These are phyloP conservation scores for Eucalyptus pauciflora DNA, from an alignment of 345 rosid species.

Conservation along the genomic window DNA sequence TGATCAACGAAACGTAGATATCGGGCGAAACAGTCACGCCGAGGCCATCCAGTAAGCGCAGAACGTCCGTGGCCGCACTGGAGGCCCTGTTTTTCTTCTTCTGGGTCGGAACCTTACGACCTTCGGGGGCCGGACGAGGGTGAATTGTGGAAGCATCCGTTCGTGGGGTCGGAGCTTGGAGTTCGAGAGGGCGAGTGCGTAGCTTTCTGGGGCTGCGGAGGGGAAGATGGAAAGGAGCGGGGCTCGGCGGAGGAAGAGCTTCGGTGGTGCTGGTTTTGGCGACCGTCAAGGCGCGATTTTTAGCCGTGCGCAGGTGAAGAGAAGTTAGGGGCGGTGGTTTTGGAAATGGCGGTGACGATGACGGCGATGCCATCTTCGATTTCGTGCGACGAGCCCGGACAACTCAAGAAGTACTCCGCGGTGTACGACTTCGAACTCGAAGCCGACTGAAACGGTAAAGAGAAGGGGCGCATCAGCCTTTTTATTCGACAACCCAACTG, in stretches of 20 bases:
- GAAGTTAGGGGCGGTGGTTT: not conserved
- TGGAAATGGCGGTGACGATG: not conserved
- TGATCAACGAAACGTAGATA: constrained; percentile 38
- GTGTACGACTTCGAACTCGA: not conserved
- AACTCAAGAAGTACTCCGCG: not conserved
- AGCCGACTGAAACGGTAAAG: not conserved
- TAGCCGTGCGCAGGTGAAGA: not conserved
- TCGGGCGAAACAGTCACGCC: constrained; percentile 33
- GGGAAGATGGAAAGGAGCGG: not conserved
- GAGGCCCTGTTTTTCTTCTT: not conserved
- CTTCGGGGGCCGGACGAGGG: not conserved
- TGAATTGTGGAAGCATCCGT: not conserved
- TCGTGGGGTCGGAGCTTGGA: not conserved
- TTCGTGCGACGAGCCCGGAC: not conserved
- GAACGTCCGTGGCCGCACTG: constrained; percentile 22
- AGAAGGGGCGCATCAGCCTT: not conserved
- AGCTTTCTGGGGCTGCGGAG: not conserved
- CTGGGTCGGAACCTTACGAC: not conserved
- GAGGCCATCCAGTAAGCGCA: constrained; percentile 43
- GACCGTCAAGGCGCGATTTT: not conserved
- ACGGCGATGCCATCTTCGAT: not conserved
- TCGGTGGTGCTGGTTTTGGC: not conserved
- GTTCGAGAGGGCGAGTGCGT: not conserved
- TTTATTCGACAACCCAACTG: not conserved
- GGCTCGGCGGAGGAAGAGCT: not conserved